Percentiles rank a stretch among this genome's conserved stretches.
phyloP scores from a whole-genome alignment of 2,329 filamentous ascomycete genomes.

The Fusarium lyarnte region DNA sequence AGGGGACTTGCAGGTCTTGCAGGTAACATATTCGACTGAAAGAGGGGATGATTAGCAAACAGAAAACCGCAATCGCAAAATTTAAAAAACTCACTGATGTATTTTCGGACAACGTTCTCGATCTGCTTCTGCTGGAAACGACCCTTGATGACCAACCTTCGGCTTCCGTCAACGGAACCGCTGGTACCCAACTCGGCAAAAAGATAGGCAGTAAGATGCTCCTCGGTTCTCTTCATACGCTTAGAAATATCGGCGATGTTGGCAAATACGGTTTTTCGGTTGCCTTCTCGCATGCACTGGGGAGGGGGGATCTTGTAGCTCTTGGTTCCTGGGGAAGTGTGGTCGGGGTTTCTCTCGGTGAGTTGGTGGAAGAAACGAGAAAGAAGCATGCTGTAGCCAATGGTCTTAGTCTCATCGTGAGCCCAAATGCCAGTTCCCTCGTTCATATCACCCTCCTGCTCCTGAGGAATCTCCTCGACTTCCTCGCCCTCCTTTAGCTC shows the following conservation, averaged over 20 bases:
- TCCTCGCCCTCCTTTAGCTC: slow-evolving; percentile 74
- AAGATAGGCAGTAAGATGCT: slow-evolving; percentile 96
- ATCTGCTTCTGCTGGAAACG: slow-evolving; percentile 99
- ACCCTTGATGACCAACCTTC: slow-evolving; percentile 97
- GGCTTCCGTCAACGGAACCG: slow-evolving; percentile 91
- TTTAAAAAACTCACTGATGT: slow-evolving; percentile 77
- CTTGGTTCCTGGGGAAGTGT: slow-evolving; percentile 86
- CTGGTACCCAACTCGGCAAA: slow-evolving; percentile 98
- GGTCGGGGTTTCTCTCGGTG: slow-evolving; percentile 95
- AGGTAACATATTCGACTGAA: slow-evolving; percentile 93
- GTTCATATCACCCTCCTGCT: slow-evolving; percentile 80
- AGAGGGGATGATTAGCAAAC: slow-evolving; percentile 43
- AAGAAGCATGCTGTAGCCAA: slow-evolving; percentile 87
- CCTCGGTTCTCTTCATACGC: slow-evolving; percentile 98
- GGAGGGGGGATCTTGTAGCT: slow-evolving; percentile 99
- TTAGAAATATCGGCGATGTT: slow-evolving; percentile 99
- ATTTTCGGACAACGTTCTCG: slow-evolving; percentile 94
- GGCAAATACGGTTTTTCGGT: slow-evolving; percentile 99
- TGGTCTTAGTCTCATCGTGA: slow-evolving; percentile 79
- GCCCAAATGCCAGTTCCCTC: slow-evolving; percentile 90
- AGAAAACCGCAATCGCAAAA: not conserved
- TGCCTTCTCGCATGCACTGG: slow-evolving; percentile 98
- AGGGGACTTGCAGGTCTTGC: slow-evolving; percentile 96
- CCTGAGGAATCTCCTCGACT: slow-evolving; percentile 58
- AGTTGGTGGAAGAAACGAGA: slow-evolving; percentile 94